Percentiles rank a stretch among this genome's conserved stretches.
Evolutionary conservation across 225 moss, liverwort and hornwort species (phyloP).

Genomic region (Bryoerythrophyllum caledonicum): DNA sequence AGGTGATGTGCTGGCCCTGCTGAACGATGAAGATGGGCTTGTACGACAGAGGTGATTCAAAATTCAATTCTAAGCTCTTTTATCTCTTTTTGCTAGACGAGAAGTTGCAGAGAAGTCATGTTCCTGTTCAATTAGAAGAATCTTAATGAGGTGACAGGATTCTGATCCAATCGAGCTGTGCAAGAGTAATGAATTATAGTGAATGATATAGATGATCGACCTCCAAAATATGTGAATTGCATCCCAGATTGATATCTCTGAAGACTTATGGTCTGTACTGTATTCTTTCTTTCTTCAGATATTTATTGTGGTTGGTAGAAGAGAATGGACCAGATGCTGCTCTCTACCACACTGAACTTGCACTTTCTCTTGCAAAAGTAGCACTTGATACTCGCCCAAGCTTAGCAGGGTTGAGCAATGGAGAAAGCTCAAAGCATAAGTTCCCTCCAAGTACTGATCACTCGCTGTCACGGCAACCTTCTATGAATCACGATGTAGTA

Average conservation of each 20-base stretch:
- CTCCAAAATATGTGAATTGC: background rate
- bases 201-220: background rate
- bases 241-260: background rate
- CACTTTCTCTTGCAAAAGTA: slow-evolving; percentile 86
- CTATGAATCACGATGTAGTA: slow-evolving; percentile 51
- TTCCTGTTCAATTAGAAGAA: background rate
- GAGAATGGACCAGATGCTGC: slow-evolving; percentile 84
- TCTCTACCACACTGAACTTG: slow-evolving; percentile 89
- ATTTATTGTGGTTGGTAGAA: slow-evolving; percentile 94
- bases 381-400: slow-evolving; percentile 56
- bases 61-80: background rate
- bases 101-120: background rate
- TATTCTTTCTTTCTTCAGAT: slow-evolving; percentile 49
- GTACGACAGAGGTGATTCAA: slow-evolving; percentile 83
- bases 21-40: slow-evolving; percentile 72
- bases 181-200: background rate
- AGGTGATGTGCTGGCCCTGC: slow-evolving; percentile 77
- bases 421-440: slow-evolving; percentile 16
- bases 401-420: slow-evolving; percentile 25
- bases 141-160: slow-evolving; percentile 4
- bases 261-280: slow-evolving; percentile 14
- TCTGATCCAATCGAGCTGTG: background rate
- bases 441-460: slow-evolving; percentile 12
- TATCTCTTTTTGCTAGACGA: background rate
- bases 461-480: slow-evolving; percentile 36